Conservation (phyloP, 176 grass and related monocot species). For the Metroxylon sagu region DNA sequence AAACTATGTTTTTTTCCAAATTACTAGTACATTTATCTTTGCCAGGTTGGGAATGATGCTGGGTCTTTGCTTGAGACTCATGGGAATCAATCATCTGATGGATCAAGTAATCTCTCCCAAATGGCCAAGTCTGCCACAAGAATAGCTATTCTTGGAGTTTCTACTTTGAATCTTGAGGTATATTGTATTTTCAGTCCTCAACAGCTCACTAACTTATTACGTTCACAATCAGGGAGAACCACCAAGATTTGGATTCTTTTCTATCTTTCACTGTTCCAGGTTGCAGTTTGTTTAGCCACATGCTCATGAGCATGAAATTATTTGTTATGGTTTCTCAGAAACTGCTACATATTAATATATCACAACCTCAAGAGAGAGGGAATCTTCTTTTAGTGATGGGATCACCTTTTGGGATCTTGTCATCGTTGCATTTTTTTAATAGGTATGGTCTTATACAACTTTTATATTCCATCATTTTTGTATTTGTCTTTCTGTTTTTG, state of each 20-base stretch:
- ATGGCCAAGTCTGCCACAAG: slow-evolving; percentile 57
- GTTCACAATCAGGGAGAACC: too few relatives aligned
- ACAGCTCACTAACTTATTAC: too few relatives aligned
- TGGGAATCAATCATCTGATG: slow-evolving; percentile 28
- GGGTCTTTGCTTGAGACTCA: slow-evolving; percentile 40
- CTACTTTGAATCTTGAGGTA: slow-evolving; percentile 40
- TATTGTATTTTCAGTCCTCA: not conserved
- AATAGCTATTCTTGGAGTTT: slow-evolving; percentile 83
- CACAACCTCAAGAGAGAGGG: slow-evolving; percentile 47
- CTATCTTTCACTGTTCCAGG: slow-evolving; percentile 3
- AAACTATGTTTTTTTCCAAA: too few relatives aligned
- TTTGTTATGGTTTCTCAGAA: slow-evolving; percentile 31
- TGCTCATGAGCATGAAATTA: not conserved
- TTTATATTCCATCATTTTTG: too few relatives aligned
- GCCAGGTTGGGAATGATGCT: slow-evolving; percentile 42
- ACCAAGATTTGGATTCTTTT: slow-evolving; percentile 15
- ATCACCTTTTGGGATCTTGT: slow-evolving; percentile 82
- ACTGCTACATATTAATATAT: slow-evolving; percentile 40
- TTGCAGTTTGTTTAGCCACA: not conserved
- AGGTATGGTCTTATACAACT: slow-evolving; percentile 30
- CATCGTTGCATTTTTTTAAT: slow-evolving; percentile 85
- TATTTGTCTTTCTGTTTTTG: too few relatives aligned
- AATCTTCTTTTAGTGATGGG: slow-evolving; percentile 66
- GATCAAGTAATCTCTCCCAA: slow-evolving; percentile 26
- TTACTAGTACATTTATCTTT: slow-evolving; percentile 1